Evolutionary conservation across 768 basidiomycete genomes (phyloP), one percentile per base, ranked within the genome.

Genomic region (Kwoniella europaea): DNA sequence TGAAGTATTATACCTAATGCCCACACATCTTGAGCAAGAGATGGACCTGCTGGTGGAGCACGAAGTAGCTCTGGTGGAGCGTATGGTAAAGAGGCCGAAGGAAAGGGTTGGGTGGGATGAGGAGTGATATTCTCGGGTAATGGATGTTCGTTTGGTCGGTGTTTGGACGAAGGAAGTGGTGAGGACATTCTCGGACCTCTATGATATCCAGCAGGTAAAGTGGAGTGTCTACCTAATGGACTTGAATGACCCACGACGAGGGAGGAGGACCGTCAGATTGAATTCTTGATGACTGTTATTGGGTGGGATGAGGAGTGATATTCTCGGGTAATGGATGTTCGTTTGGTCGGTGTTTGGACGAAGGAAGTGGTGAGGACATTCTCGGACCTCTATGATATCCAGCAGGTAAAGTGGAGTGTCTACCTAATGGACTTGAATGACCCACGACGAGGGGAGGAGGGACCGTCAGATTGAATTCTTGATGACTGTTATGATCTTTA

Each of bases 21-120:
- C 97, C 97, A 99, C 35, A 98, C 90, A 74, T 99, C 97, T 79
- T 94, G 92, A 0, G 92, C 89, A 2, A 94, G 91, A 2, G 83
- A 84, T 16, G 82, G 78, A 12, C 67, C 71, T 10, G 71, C 63
- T 10, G 82, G 81, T 4, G 82, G 79, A 0, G 91, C 89, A 3
- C 89, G 86, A 2, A 97, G 87, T 3, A 97, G 87, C 80, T 98
- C 94, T 5, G 94, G 94, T 0, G 94, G 88, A 1, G 93, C 91
- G 77, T 98, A 98, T 0, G 93, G 94, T 2, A 98, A 85, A 1
- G 94, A 96, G 7, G 94, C 95, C 0, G 91, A 90, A 52, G 90
- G 90, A 77, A 90, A 88, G 50, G 86, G 65, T 82, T 79, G 67
- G 85, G 79, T 54, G 84, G 83, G 63, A 84, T 67, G 56, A 52